Conservation (phyloP, 768 basidiomycete genomes). For the Suillus decipiens region DNA sequence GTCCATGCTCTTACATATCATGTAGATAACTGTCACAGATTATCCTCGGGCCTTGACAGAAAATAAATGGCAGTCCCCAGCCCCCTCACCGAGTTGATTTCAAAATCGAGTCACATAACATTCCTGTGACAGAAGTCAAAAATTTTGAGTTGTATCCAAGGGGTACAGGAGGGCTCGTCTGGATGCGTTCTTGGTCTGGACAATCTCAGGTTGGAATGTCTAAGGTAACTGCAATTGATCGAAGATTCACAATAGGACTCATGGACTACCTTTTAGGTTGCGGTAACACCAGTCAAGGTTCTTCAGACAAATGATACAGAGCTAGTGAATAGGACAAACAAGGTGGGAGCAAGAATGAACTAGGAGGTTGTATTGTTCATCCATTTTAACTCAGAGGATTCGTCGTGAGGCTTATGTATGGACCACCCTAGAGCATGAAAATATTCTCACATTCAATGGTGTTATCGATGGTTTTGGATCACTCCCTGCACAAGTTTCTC, state of each 20-base stretch:
- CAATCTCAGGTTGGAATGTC: not conserved
- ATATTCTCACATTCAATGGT: conserved; percentile 23
- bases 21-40: not conserved
- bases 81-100: not conserved
- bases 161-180: conserved; percentile 11
- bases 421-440: conserved; percentile 14
- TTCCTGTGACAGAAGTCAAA: not conserved
- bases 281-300: conserved; percentile 10
- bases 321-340: not conserved
- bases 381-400: conserved; percentile 2
- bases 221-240: not conserved
- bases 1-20: not conserved
- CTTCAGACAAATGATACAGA: conserved; percentile 4
- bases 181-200: conserved; percentile 9
- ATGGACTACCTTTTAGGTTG: conserved; percentile 7
- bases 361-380: not conserved
- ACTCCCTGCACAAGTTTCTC: conserved; percentile 24
- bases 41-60: not conserved
- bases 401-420: conserved; percentile 10
- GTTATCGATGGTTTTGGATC: conserved; percentile 21
- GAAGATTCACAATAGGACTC: not conserved
- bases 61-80: not conserved
- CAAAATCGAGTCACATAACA: not conserved
- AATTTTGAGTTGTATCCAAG: not conserved
- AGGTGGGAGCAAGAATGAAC: not conserved